Conservation (phyloP, 2,329 filamentous ascomycete species). For the Diaporthe caulivora region DNA sequence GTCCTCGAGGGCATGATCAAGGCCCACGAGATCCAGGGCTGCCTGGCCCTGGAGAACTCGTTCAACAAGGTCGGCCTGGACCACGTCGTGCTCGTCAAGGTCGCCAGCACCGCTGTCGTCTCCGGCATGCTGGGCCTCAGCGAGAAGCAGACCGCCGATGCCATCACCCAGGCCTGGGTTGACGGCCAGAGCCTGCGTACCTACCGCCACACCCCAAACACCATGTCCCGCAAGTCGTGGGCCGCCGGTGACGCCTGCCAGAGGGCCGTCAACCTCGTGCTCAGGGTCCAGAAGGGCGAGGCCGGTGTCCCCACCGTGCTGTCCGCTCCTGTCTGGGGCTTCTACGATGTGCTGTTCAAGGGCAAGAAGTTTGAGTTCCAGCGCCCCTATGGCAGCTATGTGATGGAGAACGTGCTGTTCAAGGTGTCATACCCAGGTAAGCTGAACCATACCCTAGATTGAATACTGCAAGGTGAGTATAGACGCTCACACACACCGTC, state of each 20-base stretch:
- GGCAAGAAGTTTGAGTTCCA: conserved; percentile 97
- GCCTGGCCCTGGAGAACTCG: conserved; percentile 95
- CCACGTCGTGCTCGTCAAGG: conserved; percentile 98
- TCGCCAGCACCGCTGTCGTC: conserved; percentile 93
- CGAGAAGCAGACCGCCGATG: conserved; percentile 93
- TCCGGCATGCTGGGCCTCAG: conserved; percentile 93
- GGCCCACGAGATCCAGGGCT: conserved; percentile 98
- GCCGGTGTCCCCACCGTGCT: conserved; percentile 91
- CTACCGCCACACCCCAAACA: conserved; percentile 97
- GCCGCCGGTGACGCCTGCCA: conserved; percentile 98
- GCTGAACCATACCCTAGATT: conserved; percentile 44
- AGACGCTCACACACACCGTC: background rate
- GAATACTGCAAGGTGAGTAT: too few relatives aligned
- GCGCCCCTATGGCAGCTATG: conserved; percentile 95
- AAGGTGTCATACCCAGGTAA: conserved; percentile 97
- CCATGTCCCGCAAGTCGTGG: conserved; percentile 99
- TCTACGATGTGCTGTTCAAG: conserved; percentile 98
- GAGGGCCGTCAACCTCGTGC: conserved; percentile 88
- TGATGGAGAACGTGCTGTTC: conserved; percentile 99
- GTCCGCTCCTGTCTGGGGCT: conserved; percentile 93
- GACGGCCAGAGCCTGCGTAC: conserved; percentile 96
- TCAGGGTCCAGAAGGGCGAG: conserved; percentile 94
- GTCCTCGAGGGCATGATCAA: conserved; percentile 98
- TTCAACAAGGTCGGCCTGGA: conserved; percentile 99
- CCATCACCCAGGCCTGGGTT: conserved; percentile 96